Evolutionary conservation across 2,329 filamentous ascomycete species (phyloP).

Genomic region (Ophiosphaerella narmari): DNA sequence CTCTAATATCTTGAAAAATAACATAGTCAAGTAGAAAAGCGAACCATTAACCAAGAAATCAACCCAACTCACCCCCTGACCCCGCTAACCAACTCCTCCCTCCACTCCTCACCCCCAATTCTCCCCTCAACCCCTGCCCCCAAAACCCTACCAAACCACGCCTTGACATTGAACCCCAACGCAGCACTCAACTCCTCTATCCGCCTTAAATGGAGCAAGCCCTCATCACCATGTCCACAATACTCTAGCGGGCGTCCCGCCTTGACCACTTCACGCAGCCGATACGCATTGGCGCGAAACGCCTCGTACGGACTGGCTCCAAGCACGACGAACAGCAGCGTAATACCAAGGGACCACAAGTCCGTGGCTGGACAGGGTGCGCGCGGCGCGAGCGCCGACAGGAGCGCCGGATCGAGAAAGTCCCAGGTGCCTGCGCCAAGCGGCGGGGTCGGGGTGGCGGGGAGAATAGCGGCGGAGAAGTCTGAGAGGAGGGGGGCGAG

Average conservation of each 20-base stretch:
- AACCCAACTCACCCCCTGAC: background rate
- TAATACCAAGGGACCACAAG: constrained; percentile 53
- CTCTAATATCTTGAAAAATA: background rate
- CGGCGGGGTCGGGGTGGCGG: constrained; percentile 10
- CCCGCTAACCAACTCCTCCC: constrained; percentile 14
- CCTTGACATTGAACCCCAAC: constrained; percentile 32
- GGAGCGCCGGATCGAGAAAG: constrained; percentile 48
- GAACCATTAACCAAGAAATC: background rate
- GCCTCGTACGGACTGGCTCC: constrained; percentile 49
- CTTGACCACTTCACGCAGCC: constrained; percentile 52
- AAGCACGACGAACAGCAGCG: constrained; percentile 49
- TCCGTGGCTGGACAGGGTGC: constrained; percentile 46
- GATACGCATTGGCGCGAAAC: constrained; percentile 47
- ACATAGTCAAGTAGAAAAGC: background rate
- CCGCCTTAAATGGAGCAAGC: constrained; percentile 26
- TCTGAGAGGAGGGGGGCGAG: constrained; percentile 47
- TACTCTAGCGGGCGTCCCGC: constrained; percentile 48
- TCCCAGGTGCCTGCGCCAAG: constrained; percentile 54
- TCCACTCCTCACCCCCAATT: constrained; percentile 39
- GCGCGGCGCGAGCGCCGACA: constrained; percentile 20
- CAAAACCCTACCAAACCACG: constrained; percentile 47
- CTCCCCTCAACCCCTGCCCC: constrained; percentile 33
- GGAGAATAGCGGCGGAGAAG: constrained; percentile 48
- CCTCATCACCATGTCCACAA: constrained; percentile 42
- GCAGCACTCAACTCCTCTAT: constrained; percentile 34